These are phyloP conservation scores for Amanita jacksonii DNA, from an alignment of 768 basidiomycete species.

Conservation along the genomic window DNA sequence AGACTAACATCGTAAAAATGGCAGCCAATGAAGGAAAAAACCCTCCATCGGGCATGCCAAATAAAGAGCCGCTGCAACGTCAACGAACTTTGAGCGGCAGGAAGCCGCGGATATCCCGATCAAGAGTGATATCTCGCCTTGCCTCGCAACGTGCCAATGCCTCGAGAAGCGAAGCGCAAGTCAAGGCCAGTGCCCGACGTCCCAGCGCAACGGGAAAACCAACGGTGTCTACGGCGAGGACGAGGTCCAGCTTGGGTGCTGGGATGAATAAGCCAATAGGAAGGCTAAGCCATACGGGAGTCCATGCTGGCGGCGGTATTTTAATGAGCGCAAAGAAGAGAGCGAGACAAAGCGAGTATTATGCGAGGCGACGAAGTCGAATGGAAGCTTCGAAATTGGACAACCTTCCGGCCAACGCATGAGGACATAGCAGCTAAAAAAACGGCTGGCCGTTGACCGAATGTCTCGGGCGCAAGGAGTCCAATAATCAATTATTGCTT, in stretches of 20 bases:
- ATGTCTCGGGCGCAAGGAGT: too few species aligned
- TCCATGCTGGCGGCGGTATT: constrained; percentile 22
- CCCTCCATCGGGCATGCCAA: background rate
- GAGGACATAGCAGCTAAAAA: too few species aligned
- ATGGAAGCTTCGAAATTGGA: constrained; percentile 6
- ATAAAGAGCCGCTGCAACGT: constrained; percentile 3
- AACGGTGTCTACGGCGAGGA: constrained; percentile 15
- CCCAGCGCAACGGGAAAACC: constrained; percentile 10
- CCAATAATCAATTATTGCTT: too few species aligned
- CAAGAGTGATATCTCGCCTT: constrained; percentile 68
- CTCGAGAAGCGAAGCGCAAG: background rate
- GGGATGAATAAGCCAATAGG: constrained; percentile 27
- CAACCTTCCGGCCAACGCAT: too few species aligned
- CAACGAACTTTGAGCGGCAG: constrained; percentile 29
- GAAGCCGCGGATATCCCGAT: constrained; percentile 73
- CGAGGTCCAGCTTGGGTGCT: constrained; percentile 45
- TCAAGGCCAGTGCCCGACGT: background rate
- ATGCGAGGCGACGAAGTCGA: constrained; percentile 47
- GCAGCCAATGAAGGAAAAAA: background rate
- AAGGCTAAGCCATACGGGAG: constrained; percentile 20
- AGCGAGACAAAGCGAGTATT: constrained; percentile 64
- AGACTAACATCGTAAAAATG: background rate
- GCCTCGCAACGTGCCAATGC: constrained; percentile 53
- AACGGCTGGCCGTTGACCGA: too few species aligned
- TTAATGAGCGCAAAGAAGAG: constrained; percentile 63